A percentile compares a stretch with the other conserved stretches of the same genome.
Evolutionary conservation across 208 protist species (phyloP).

Genomic region (Leishmania turanica): DNA sequence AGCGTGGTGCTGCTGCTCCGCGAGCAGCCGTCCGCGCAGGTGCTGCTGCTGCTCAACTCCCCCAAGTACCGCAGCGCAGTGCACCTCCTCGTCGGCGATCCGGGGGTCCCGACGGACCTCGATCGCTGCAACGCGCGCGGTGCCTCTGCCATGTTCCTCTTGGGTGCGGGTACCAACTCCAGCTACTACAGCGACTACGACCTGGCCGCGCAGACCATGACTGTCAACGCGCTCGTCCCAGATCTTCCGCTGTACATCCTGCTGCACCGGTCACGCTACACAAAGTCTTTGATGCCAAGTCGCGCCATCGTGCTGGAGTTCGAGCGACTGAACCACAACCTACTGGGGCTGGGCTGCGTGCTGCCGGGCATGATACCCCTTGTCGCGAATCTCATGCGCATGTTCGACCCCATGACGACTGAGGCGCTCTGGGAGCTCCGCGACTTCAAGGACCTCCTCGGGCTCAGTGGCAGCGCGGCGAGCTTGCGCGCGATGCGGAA

Average conservation of each 20-base stretch:
- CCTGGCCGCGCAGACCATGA: conserved; percentile 31
- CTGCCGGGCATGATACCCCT: conserved; percentile 40
- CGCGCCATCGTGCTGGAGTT: conserved; percentile 35
- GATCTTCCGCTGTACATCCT: conserved; percentile 36
- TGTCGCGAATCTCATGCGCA: conserved; percentile 38
- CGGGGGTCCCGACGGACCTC: conserved; percentile 24
- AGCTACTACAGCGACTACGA: conserved; percentile 49
- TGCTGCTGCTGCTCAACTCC: conserved; percentile 39
- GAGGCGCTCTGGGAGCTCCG: conserved; percentile 31
- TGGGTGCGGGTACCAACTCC: conserved; percentile 36
- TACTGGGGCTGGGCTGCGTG: conserved; percentile 40
- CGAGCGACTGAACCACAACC: conserved; percentile 46
- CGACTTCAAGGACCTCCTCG: conserved; percentile 44
- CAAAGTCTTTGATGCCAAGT: conserved; percentile 37
- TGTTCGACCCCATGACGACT: conserved; percentile 39
- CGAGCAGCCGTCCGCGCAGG: conserved; percentile 32
- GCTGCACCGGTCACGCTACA: conserved; percentile 46
- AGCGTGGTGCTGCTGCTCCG: conserved; percentile 35
- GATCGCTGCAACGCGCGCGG: conserved; percentile 47
- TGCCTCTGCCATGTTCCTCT: conserved; percentile 41
- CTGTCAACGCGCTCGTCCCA: conserved; percentile 21
- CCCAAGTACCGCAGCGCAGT: conserved; percentile 43
- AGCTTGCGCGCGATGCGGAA: conserved; percentile 31
- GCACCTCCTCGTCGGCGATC: conserved; percentile 35
- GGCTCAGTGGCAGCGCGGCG: conserved; percentile 26